Evolutionary conservation across 2,329 filamentous ascomycete species (phyloP), one percentile per base, ranked within the genome.

Genomic region (Tothia fuscella): DNA sequence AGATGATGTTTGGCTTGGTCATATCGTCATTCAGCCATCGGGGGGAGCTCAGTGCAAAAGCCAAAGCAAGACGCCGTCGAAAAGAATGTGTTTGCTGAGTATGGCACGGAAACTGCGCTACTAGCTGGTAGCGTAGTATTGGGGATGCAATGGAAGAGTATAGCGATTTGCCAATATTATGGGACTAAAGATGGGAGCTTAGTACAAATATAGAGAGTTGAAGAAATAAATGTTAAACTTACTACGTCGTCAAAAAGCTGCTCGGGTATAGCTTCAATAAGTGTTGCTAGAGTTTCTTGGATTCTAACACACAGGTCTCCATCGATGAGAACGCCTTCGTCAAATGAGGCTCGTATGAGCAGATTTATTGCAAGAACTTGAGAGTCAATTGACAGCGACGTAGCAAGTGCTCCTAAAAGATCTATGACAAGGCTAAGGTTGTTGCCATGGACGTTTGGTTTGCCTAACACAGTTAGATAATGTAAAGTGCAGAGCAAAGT

Each of bases 1-100:
- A 24, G 19, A 51, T 49, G 38, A 25, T 51, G 31, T 22, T 51
- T 21, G 47, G 29, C 13, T 47, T 50, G 26, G 49, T 40, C 17
- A 62, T 51, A 24, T 22, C 21, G 12, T 31, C 21, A 14, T 34
- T 14, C 12, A 43, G 41, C 26, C 30, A 14, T 22, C 17, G 37
- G 9, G 29, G 10, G 12, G 24, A 45, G 4, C 55, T 40, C 46
- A 83, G 72, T 47, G 84, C 65, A 48, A 76, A 78, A 1, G 72
- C 69, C 4, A 80, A 62, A 3, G 83, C 80, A 6, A 91, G 66
- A 25, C 78, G 67, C 9, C 80, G 70, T 24, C 79, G 72, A 21
- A 89, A 63, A 26, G 79, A 71, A 46, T 80, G 71, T 1, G 72
- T 57, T 25, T 62, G 59, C 0, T 63, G 51, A 3, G 63, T 68